phyloP scores from a whole-genome alignment of 2,329 filamentous ascomycete genomes.

The Sphaerostilbella broomeana region DNA sequence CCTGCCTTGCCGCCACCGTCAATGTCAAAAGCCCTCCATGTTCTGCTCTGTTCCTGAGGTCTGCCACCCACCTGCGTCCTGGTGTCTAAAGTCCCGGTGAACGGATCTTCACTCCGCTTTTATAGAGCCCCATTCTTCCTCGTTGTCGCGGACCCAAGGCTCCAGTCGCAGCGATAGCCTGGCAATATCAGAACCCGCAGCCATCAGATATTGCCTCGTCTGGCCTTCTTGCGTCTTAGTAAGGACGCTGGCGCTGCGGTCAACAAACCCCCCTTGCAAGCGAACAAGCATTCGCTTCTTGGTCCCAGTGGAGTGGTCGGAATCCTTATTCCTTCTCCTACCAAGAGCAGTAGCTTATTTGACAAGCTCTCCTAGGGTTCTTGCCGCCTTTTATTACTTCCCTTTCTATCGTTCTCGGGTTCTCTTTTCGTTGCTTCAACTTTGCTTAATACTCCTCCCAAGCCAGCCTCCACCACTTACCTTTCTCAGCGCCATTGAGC shows the following conservation, averaged over 20 bases:
- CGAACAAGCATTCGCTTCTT: constrained; percentile 2
- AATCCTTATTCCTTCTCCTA: background rate
- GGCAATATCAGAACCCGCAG: too few relatives aligned
- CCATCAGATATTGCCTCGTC: too few relatives aligned
- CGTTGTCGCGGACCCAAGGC: background rate
- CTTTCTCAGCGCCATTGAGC: constrained; percentile 4
- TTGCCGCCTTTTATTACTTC: background rate
- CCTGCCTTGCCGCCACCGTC: too few relatives aligned
- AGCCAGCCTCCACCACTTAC: background rate
- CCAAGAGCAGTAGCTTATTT: constrained; percentile 8
- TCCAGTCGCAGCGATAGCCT: too few relatives aligned
- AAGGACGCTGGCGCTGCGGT: too few relatives aligned
- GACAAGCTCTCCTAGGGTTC: constrained; percentile 2
- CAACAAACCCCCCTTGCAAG: too few relatives aligned
- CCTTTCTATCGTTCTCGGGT: background rate
- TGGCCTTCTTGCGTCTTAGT: constrained; percentile 1
- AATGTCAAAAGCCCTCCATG: background rate
- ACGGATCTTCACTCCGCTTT: constrained; percentile 10
- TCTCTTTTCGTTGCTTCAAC: background rate
- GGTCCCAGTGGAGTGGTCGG: constrained; percentile 10
- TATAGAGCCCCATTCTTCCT: constrained; percentile 1
- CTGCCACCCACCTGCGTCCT: constrained; percentile 1
- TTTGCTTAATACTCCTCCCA: background rate
- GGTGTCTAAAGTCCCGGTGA: background rate
- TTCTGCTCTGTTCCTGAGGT: background rate